Percentiles rank a stretch among this genome's conserved stretches.
Conservation (phyloP, 73 alveolate genomes). For the Paramecium biaurelia region DNA sequence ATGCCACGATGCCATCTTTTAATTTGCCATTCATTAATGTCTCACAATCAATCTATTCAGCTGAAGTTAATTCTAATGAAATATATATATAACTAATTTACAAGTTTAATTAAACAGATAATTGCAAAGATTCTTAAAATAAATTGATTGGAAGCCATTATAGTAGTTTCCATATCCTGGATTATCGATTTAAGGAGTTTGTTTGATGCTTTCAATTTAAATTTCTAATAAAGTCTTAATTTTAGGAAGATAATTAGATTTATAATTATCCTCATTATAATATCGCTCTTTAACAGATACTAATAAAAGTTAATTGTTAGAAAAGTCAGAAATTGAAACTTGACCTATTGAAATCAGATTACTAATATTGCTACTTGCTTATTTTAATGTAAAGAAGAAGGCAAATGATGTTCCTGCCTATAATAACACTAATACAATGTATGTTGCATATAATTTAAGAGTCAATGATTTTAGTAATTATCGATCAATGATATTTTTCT, state of each 20-base stretch:
- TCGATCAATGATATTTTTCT: constrained; percentile 16
- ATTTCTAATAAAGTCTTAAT: neutral
- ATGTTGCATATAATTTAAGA: neutral
- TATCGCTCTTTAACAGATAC: constrained; percentile 39
- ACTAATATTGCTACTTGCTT: neutral
- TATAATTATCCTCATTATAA: neutral
- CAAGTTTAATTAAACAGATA: neutral
- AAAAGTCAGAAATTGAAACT: neutral
- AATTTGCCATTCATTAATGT: neutral
- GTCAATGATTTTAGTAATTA: neutral
- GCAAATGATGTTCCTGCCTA: constrained; percentile 16
- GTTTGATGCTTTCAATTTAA: neutral
- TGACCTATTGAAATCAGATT: neutral
- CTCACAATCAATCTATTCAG: neutral
- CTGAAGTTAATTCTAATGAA: neutral
- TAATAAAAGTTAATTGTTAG: neutral
- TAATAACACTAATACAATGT: neutral
- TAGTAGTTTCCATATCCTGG: neutral
- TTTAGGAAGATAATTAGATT: neutral
- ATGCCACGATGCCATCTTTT: neutral
- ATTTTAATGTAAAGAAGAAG: neutral
- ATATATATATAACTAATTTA: neutral
- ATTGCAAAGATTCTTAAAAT: neutral
- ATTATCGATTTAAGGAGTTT: neutral
- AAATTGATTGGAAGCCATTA: neutral